phyloP scores from a whole-genome alignment of 2,329 filamentous ascomycete species.

The Diaporthe amygdali region DNA sequence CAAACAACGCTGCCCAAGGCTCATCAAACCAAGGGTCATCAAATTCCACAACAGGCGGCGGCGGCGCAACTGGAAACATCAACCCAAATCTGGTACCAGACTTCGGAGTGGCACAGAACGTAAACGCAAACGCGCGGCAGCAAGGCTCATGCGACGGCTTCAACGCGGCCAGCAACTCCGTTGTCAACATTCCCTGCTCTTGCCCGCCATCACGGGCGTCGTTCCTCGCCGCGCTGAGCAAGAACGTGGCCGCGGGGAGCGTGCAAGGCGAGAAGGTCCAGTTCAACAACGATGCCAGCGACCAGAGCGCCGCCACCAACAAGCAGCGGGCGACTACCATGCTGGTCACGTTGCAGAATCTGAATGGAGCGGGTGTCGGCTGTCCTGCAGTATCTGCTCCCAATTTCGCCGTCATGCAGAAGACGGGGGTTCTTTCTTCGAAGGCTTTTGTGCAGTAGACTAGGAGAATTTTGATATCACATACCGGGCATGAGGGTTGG shows the following conservation, averaged over 20 bases:
- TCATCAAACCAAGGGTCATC: background rate
- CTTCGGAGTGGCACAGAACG: constrained; percentile 4
- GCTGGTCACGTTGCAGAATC: constrained; percentile 27
- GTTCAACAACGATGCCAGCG: constrained; percentile 25
- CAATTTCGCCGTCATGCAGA: constrained; percentile 26
- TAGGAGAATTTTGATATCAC: background rate
- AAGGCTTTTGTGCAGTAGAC: constrained; percentile 5
- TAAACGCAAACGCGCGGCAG: constrained; percentile 9
- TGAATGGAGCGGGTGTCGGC: constrained; percentile 25
- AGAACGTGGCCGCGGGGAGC: constrained; percentile 22
- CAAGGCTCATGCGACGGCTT: constrained; percentile 25
- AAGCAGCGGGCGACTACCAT: constrained; percentile 23
- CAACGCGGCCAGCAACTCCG: constrained; percentile 11
- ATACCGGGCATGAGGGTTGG: background rate
- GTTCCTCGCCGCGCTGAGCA: constrained; percentile 23
- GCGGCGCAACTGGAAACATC: background rate
- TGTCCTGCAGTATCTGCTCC: constrained; percentile 28
- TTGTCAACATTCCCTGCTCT: constrained; percentile 27
- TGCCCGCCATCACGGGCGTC: constrained; percentile 25
- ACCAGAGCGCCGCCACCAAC: constrained; percentile 23
- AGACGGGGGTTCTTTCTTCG: constrained; percentile 10
- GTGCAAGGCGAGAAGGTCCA: constrained; percentile 18
- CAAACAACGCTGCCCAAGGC: background rate
- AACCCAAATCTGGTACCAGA: constrained; percentile 4
- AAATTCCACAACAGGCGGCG: constrained; percentile 1